Conservation (phyloP, 495 filamentous ascomycete species). For the Chaetomidium leptoderma region DNA sequence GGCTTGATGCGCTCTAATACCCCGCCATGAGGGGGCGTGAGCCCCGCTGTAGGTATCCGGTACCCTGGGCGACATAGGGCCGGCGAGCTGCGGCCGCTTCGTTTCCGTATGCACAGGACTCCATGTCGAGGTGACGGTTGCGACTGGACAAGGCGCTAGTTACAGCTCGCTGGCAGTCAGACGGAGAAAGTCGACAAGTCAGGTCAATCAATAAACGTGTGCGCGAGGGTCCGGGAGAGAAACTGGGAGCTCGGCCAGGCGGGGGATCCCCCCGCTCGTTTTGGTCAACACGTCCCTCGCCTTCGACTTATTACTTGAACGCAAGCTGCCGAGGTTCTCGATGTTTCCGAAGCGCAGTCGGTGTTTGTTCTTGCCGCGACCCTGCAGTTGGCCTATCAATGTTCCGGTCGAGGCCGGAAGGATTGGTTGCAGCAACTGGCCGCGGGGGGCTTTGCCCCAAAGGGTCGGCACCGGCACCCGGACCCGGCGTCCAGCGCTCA, state of each 20-base stretch:
- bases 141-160: neutral
- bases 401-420: neutral
- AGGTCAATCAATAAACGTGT: neutral
- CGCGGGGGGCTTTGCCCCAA: conserved; percentile 17
- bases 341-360: neutral
- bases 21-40: neutral
- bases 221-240: neutral
- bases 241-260: neutral
- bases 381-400: conserved; percentile 5
- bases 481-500: conserved; percentile 4
- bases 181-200: neutral
- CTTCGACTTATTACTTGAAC: neutral
- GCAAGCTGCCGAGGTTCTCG: conserved; percentile 9
- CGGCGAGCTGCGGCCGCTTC: conserved; percentile 4
- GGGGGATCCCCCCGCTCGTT: neutral
- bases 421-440: conserved; percentile 8
- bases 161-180: neutral
- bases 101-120: conserved; percentile 4
- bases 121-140: neutral
- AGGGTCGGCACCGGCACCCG: conserved; percentile 19
- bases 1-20: neutral
- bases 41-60: neutral
- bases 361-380: conserved; percentile 9
- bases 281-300: neutral
- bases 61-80: conserved; percentile 10